Conservation (phyloP, 2,329 filamentous ascomycete genomes). For the Coniochaeta sp. region DNA sequence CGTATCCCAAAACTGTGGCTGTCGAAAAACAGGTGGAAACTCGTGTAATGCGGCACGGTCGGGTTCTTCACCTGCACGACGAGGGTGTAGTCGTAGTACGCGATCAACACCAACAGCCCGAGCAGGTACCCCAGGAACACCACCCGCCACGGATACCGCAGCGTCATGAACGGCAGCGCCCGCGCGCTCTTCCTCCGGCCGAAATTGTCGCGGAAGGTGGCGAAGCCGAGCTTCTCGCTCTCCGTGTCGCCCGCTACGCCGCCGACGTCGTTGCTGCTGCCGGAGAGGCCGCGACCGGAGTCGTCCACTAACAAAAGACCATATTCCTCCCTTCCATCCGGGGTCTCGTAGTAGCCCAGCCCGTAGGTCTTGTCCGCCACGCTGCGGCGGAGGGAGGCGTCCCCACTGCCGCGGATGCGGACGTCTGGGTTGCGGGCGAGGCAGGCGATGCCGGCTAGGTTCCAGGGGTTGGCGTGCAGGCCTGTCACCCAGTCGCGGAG, state of each 20-base stretch:
- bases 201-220: conserved; percentile 5
- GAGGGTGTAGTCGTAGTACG: conserved; percentile 28
- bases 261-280: too few species aligned
- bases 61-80: conserved; percentile 7
- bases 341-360: conserved; percentile 21
- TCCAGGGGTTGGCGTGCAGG: conserved; percentile 32
- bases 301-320: conserved; percentile 23
- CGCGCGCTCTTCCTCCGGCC: neutral
- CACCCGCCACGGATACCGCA: conserved; percentile 27
- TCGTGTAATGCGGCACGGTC: neutral
- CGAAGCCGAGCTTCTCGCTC: neutral
- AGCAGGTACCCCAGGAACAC: conserved; percentile 23
- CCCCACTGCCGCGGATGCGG: conserved; percentile 13
- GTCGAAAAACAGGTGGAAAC: conserved; percentile 27
- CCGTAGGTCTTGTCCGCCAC: conserved; percentile 23
- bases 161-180: conserved; percentile 27
- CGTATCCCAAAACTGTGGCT: conserved; percentile 33
- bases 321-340: conserved; percentile 19
- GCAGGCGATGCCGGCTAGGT: conserved; percentile 25
- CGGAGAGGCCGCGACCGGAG: conserved; percentile 14
- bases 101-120: conserved; percentile 26
- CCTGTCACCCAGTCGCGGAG: conserved; percentile 29
- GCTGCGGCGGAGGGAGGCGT: conserved; percentile 11
- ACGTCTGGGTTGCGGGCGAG: conserved; percentile 24
- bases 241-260: too few species aligned